Evolutionary conservation across 768 basidiomycete genomes (phyloP), one percentile per base, ranked within the genome.

Genomic region (Gymnopilus junonius): DNA sequence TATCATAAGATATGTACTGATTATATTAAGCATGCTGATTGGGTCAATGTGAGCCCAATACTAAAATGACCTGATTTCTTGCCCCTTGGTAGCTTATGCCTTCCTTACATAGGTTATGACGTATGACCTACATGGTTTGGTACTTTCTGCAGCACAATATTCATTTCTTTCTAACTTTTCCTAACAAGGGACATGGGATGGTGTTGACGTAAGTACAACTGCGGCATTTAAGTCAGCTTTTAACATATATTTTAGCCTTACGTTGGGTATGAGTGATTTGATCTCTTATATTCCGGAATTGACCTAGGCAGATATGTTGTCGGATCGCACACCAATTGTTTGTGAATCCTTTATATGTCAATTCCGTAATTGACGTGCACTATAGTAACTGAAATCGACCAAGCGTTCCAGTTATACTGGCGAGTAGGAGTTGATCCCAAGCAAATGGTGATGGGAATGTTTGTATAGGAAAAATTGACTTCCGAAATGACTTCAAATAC

Each of bases 51-150:
- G 34, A 54, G 51, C 20, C 17, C 31, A 21, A 31, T 50, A 31
- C 15, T 20, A n/a, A 17, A 39, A 17, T 39, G 23, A 6, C 17
- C n/a, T 31, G 2, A 3, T 34, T 23, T 25, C 7, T 29, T 14
- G 6, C n/a, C n/a, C n/a, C n/a, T n/a, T n/a, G n/a, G n/a, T 6
- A 4, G 14, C 12, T 57, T 6, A 57, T n/a, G 25, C 39, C 34
- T 54, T 11, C 29, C 8, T 15, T 14, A 15, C 37, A 21, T 54
- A 39, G 50, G 39, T 54, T 15, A 71, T 65, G 70, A 70, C 71
- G 2, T 74, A 74, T 53, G 73, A 74, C 55, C 66, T 74, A 7
- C 73, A 74, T 63, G 65, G 65, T 58, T 35, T 23, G 53, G 4
- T 35, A 17, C 8, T 23, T 42, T 25, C 11, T n/a, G 12, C 2